Base-by-base conservation (phyloP, 495 filamentous ascomycete genomes). In the Trichoderma asperelloides region DNA sequence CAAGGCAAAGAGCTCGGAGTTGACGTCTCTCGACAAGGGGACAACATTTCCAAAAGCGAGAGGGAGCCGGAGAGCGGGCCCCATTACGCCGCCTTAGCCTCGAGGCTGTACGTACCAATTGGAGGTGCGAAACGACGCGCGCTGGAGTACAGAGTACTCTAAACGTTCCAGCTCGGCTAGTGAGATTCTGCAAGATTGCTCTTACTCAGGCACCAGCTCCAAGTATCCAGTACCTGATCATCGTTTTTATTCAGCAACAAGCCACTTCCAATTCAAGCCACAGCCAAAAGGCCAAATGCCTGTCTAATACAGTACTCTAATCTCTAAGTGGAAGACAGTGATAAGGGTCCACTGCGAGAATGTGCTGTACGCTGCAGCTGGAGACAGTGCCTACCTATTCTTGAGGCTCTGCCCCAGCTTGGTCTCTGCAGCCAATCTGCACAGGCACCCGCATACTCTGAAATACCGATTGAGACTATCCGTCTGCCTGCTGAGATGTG, bases 41-140 rank as follows among this genome's bases (percentile, higher is more conserved):
- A 60, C 55, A 60, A 30, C 55, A 60, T 60, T 60, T 60, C 55
- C 55, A 60, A 60, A 60, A 60, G 51, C 23, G n/a, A 60, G 55
- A 60, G 55, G 55, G 55, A 60, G 47, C 47, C 47, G 6, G 49
- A 15, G 43, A 30, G 55, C 55, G 55, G 55, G 55, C 27, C 55
- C 55, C 55, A 25, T 60, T 60, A 18, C 55, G 55, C 55, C 55
- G 55, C 55, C 25, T 60, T 60, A 60, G 55, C 55, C 55, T 60
- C 55, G 27, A 21, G n/a, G 55, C 25, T 15, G 21, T 57, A 30
- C 55, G 55, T 60, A 60, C 55, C 55, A 60, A 15, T 23, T 13
- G 13, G 23, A 25, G 55, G 11, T 21, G 13, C 11, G n/a, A 21
- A 57, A 21, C 11, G 18, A 21, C 49, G 49, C 23, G 49, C 23